A percentile compares a stretch with the other conserved stretches of the same genome.
Evolutionary conservation across 2,329 filamentous ascomycete genomes (phyloP).

Genomic region (Apiospora arundinis): DNA sequence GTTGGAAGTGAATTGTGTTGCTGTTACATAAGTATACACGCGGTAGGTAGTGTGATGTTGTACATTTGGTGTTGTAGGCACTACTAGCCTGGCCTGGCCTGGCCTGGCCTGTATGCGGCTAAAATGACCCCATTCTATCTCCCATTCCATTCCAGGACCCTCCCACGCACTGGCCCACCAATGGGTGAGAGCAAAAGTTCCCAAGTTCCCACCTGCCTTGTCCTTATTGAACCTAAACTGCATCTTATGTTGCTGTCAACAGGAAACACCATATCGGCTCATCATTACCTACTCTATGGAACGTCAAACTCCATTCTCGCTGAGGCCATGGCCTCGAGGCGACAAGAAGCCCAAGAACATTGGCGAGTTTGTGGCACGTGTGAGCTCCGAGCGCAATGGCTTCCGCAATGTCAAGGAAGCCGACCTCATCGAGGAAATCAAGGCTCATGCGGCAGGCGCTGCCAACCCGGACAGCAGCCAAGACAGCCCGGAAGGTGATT

Average conservation of each 20-base stretch:
- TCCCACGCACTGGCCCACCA: constrained; percentile 12
- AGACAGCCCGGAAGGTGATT: constrained; percentile 52
- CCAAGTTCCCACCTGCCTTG: constrained; percentile 8
- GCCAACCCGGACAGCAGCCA: constrained; percentile 46
- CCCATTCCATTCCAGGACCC: neutral
- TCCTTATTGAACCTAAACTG: neutral
- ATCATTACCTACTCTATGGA: neutral
- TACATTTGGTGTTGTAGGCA: no score
- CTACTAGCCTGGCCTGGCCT: no score
- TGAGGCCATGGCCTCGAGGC: constrained; percentile 68
- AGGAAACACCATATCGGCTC: neutral
- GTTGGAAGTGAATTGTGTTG: no score
- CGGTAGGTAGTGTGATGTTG: no score
- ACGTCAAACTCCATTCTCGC: constrained; percentile 54
- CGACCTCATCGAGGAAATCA: constrained; percentile 72
- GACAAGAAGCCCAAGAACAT: constrained; percentile 67
- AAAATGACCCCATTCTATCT: neutral
- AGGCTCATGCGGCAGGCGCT: constrained; percentile 46
- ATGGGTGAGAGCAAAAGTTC: neutral
- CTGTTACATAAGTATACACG: no score
- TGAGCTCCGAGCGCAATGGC: constrained; percentile 79
- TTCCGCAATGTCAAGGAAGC: constrained; percentile 82
- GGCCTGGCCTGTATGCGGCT: no score
- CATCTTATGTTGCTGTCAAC: constrained; percentile 8
- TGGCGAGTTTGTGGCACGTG: constrained; percentile 77